Conservation (phyloP, 441 rosid species). For the Adansonia rubrostipa region DNA sequence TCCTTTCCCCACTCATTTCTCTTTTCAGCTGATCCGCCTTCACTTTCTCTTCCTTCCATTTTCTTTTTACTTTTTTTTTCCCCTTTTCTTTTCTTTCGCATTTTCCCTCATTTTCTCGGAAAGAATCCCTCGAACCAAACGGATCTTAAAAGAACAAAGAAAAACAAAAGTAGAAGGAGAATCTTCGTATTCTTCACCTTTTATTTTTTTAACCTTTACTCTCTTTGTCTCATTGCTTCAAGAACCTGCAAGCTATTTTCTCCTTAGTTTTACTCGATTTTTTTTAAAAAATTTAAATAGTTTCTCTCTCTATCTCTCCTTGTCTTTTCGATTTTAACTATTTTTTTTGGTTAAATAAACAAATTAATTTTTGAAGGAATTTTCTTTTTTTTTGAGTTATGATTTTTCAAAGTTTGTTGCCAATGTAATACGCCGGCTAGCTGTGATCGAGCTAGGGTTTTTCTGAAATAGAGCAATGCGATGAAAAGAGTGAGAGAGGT, state of each 20-base stretch:
- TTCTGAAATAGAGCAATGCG: neutral
- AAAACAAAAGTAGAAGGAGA: constrained; percentile 23
- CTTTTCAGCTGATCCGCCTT: constrained; percentile 15
- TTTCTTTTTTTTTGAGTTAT: constrained; percentile 8
- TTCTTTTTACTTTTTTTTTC: no score
- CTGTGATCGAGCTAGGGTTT: constrained; percentile 27
- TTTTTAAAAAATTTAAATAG: neutral
- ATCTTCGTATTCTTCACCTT: constrained; percentile 31
- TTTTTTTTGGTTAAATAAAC: neutral
- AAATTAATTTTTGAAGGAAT: neutral
- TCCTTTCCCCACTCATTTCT: neutral
- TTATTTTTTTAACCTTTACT: constrained; percentile 17
- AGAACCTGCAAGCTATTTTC: neutral
- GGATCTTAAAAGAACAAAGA: constrained; percentile 6
- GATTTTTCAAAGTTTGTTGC: neutral
- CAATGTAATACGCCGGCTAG: constrained; percentile 20
- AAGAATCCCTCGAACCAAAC: constrained; percentile 25
- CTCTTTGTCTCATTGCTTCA: constrained; percentile 35
- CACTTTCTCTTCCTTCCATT: neutral
- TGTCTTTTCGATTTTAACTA: constrained; percentile 5
- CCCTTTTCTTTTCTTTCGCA: constrained; percentile 5
- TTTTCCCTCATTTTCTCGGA: constrained; percentile 40
- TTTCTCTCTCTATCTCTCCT: neutral
- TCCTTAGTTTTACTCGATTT: constrained; percentile 26
- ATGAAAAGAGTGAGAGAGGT: constrained; percentile 4